phyloP scores from a whole-genome alignment of 768 basidiomycete genomes.

The Tricholoma sp. region DNA sequence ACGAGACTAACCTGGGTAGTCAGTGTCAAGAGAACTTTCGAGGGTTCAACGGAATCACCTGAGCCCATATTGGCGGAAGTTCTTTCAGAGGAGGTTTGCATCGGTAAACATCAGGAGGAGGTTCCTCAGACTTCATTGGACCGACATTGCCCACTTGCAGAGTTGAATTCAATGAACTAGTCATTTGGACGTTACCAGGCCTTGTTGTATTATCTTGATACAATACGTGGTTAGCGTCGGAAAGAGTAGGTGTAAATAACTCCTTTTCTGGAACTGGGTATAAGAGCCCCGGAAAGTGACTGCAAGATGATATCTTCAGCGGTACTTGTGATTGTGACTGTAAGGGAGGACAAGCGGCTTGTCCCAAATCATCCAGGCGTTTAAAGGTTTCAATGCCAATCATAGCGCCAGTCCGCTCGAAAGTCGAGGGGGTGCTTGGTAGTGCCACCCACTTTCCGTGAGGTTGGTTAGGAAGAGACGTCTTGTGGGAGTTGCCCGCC shows the following conservation, averaged over 20 bases:
- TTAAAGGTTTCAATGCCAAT: not conserved
- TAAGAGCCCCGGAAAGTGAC: no score
- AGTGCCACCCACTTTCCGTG: not conserved
- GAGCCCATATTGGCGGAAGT: slow-evolving; percentile 40
- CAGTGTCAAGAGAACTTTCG: not conserved
- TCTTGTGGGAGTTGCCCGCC: not conserved
- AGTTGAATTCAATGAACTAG: not conserved
- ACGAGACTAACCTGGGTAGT: slow-evolving; percentile 47
- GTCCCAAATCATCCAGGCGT: not conserved
- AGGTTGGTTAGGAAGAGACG: not conserved
- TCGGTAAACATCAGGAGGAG: not conserved
- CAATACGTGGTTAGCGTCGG: not conserved
- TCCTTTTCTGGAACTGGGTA: not conserved
- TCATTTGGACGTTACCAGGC: not conserved
- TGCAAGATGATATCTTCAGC: not conserved
- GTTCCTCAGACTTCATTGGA: not conserved
- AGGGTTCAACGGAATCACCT: slow-evolving; percentile 21
- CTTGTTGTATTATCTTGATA: not conserved
- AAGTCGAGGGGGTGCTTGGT: not conserved
- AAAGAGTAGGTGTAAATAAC: not conserved
- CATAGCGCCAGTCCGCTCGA: not conserved
- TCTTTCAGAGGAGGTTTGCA: slow-evolving; percentile 19
- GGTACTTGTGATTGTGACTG: not conserved
- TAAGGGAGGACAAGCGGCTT: not conserved
- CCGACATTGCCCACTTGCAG: not conserved